phyloP scores from a whole-genome alignment of 1,139 yeast species.

The Zhuliangozyma blackwelliae region DNA sequence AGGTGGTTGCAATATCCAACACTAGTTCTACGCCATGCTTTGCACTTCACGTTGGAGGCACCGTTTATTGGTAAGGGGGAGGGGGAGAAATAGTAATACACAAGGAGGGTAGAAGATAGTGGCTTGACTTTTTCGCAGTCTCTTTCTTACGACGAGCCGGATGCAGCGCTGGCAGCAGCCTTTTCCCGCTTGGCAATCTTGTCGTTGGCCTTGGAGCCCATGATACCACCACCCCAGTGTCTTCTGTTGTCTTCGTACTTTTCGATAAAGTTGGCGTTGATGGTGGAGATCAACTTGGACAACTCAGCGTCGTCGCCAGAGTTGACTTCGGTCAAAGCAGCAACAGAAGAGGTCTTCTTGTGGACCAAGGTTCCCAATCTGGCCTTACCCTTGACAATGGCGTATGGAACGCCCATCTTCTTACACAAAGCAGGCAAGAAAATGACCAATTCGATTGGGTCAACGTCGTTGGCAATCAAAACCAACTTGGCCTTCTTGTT shows the following conservation, averaged over 20 bases:
- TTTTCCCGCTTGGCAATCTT: conserved; percentile 49
- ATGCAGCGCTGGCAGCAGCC: conserved; percentile 25
- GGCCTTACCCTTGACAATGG: conserved; percentile 97
- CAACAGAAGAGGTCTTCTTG: conserved; percentile 95
- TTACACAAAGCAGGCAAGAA: conserved; percentile 98
- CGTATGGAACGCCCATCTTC: conserved; percentile 99
- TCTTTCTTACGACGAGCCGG: not conserved
- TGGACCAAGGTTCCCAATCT: conserved; percentile 96
- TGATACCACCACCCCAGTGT: conserved; percentile 99
- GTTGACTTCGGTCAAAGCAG: conserved; percentile 90
- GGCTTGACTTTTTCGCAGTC: conserved; percentile 1
- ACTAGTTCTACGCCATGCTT: too few relatives aligned
- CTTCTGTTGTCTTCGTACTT: conserved; percentile 92
- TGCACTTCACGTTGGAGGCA: not conserved
- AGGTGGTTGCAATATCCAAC: too few relatives aligned
- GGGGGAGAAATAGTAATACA: not conserved
- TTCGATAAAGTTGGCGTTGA: conserved; percentile 85
- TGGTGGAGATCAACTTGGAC: conserved; percentile 84
- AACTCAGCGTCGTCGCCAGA: conserved; percentile 92
- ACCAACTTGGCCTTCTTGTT: conserved; percentile 98
- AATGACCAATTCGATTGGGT: conserved; percentile 95
- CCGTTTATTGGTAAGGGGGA: not conserved
- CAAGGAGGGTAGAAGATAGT: not conserved
- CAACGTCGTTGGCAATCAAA: conserved; percentile 96
- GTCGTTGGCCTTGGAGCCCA: conserved; percentile 87